Percentiles rank a stretch among this genome's conserved stretches.
Evolutionary conservation across 2,329 filamentous ascomycete species (phyloP).

Genomic region (Teratosphaeria pseudoeucalypti): DNA sequence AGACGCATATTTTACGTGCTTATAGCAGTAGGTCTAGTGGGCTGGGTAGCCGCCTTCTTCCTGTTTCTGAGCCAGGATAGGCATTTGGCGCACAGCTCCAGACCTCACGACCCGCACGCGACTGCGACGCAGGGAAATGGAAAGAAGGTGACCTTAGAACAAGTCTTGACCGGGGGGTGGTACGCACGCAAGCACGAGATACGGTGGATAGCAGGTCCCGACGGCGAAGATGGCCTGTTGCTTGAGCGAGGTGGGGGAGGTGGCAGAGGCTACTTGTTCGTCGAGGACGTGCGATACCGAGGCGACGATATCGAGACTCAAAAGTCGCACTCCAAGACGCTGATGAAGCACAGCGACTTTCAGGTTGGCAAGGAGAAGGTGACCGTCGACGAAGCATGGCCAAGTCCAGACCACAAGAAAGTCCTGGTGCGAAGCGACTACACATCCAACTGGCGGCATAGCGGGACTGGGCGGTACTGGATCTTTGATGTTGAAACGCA

Average conservation of each 20-base stretch:
- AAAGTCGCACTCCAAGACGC: slow-evolving; percentile 47
- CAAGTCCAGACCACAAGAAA: slow-evolving; percentile 74
- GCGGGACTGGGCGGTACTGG: slow-evolving; percentile 77
- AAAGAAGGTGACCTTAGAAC: slow-evolving; percentile 63
- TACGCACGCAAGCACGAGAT: slow-evolving; percentile 53
- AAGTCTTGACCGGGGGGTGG: slow-evolving; percentile 59
- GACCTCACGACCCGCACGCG: slow-evolving; percentile 58
- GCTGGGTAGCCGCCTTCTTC: slow-evolving; percentile 59
- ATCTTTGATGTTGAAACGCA: slow-evolving; percentile 83
- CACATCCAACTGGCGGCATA: slow-evolving; percentile 79
- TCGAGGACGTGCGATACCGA: slow-evolving; percentile 68
- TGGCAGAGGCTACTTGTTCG: slow-evolving; percentile 66
- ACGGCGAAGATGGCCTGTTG: slow-evolving; percentile 73
- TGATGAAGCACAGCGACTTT: slow-evolving; percentile 65
- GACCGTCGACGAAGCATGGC: slow-evolving; percentile 53
- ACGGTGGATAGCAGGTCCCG: slow-evolving; percentile 64
- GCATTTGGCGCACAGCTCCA: slow-evolving; percentile 55
- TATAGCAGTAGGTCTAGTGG: slow-evolving; percentile 49
- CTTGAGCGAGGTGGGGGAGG: slow-evolving; percentile 56
- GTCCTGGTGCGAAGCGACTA: slow-evolving; percentile 69
- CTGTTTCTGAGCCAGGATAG: slow-evolving; percentile 56
- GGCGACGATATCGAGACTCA: slow-evolving; percentile 32
- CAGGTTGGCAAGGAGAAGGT: slow-evolving; percentile 46
- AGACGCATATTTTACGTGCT: slow-evolving; percentile 54
- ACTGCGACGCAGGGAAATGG: slow-evolving; percentile 52